phyloP scores from a whole-genome alignment of 352 stramenopile genomes.

The Phytopythium helicoides region DNA sequence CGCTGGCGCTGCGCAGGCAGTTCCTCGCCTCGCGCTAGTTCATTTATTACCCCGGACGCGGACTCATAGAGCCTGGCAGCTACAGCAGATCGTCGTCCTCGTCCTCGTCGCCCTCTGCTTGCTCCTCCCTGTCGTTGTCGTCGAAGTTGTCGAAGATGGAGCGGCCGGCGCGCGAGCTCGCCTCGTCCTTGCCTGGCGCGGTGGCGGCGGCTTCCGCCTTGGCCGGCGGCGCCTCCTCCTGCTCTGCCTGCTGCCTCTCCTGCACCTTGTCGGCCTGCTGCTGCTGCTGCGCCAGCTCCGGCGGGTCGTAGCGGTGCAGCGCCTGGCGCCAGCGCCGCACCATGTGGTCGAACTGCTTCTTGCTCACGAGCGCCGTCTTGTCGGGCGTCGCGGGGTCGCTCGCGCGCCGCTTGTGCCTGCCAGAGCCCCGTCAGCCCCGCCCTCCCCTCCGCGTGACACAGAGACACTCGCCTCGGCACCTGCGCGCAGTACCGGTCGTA shows the following conservation, averaged over 20 bases:
- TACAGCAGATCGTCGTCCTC: constrained; percentile 76
- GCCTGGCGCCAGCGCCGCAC: constrained; percentile 76
- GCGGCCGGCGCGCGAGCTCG: background rate
- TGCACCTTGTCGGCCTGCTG: background rate
- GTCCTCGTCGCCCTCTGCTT: constrained; percentile 29
- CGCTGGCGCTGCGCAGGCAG: constrained; percentile 64
- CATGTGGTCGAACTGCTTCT: constrained; percentile 81
- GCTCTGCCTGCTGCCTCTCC: background rate
- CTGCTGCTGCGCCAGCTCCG: constrained; percentile 37
- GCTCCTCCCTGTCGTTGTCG: constrained; percentile 46
- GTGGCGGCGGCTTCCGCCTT: background rate
- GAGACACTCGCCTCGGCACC: constrained; percentile 46
- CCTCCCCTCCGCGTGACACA: background rate
- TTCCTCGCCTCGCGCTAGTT: constrained; percentile 62
- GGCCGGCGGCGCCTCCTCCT: background rate
- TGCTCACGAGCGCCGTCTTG: constrained; percentile 70
- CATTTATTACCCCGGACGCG: too few relatives aligned
- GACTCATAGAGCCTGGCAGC: constrained; percentile 4
- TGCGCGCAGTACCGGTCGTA: constrained; percentile 81
- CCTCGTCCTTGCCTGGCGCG: background rate
- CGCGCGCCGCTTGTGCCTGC: constrained; percentile 40
- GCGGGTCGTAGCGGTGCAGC: constrained; percentile 81
- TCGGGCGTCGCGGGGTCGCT: constrained; percentile 79
- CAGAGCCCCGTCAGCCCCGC: background rate
- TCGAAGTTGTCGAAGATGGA: constrained; percentile 78